Base-by-base conservation (phyloP, 805 yeast genomes). In the Dipodascopsis uninucleata region DNA sequence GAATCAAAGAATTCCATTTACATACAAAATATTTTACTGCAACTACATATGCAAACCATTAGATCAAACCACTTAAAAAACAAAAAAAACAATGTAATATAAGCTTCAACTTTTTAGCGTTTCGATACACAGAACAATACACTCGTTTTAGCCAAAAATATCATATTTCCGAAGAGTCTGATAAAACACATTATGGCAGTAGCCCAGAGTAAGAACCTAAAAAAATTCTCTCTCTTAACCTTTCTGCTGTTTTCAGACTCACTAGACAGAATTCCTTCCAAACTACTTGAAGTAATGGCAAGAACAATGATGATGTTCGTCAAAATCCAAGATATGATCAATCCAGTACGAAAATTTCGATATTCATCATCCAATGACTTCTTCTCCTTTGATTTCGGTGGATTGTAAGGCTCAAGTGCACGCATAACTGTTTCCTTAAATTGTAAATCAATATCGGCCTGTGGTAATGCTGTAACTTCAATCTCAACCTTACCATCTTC, bases 171-270 rank as follows among this genome's bases (percentile, higher is more conserved):
- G 38, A 75, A 49, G 48, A 79, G 70, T 33, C 83, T 61, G 64
- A 79, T 71, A 7, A 74, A 61, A 0, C 84, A 81, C 68, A 79
- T 66, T 35, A 77, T 72, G 1, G 83, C 82, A 32, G 77, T 82
- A 31, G 76, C 61, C 82, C 83, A 78, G 46, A 79, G 70, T 47
- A 79, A 66, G 20, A 78, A 77, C 12, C 77, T 61, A 48, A 61
- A 69, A 49, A 64, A 66, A 12, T 64, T 52, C n/a, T 67, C 64
- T 14, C 71, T 59, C 34, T 56, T 46, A 24, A 54, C 41, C 5
- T 12, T 31, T 35, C 39, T 21, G 14, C 22, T 22, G 21, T 18
- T 29, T 9, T 35, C 42, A 3, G 47, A 41, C 20, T 24, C 53
- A 17, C 45, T 37, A 12, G 48, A 39, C 9, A 50, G 39, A 14